A percentile compares a stretch with the other conserved stretches of the same genome.
These are phyloP conservation scores for Aspergillus floridensis DNA, from an alignment of 2,329 filamentous ascomycete species.

Conservation along the genomic window DNA sequence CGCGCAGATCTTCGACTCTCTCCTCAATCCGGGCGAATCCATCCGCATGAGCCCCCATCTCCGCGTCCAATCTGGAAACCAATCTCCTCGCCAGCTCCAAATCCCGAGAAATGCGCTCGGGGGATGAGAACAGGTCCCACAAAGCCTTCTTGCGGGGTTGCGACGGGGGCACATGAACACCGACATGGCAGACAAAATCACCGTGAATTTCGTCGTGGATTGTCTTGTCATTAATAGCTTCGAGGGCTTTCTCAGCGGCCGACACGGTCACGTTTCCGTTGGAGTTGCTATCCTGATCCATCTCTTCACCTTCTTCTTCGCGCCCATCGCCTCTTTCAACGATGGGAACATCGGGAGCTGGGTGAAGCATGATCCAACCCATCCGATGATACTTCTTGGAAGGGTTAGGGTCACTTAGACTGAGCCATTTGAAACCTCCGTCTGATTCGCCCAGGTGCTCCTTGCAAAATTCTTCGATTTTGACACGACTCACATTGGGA, in stretches of 20 bases:
- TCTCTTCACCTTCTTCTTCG: slow-evolving; percentile 62
- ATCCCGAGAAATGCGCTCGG: slow-evolving; percentile 90
- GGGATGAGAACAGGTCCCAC: slow-evolving; percentile 94
- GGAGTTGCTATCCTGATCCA: slow-evolving; percentile 36
- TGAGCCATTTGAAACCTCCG: slow-evolving; percentile 93
- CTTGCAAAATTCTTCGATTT: slow-evolving; percentile 90
- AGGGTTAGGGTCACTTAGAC: slow-evolving; percentile 92
- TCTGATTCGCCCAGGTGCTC: slow-evolving; percentile 88
- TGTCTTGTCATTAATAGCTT: slow-evolving; percentile 95
- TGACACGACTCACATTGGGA: slow-evolving; percentile 88
- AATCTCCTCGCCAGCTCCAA: slow-evolving; percentile 78
- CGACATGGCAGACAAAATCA: slow-evolving; percentile 96
- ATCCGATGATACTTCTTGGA: slow-evolving; percentile 96
- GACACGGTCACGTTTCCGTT: slow-evolving; percentile 34
- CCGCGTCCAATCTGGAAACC: slow-evolving; percentile 78
- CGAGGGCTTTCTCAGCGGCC: slow-evolving; percentile 81
- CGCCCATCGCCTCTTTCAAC: slow-evolving; percentile 71
- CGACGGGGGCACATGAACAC: slow-evolving; percentile 84
- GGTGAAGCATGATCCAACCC: slow-evolving; percentile 96
- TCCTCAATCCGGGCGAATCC: slow-evolving; percentile 80
- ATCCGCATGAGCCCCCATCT: slow-evolving; percentile 74
- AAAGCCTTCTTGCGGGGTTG: slow-evolving; percentile 90
- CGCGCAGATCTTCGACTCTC: slow-evolving; percentile 75
- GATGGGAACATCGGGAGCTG: slow-evolving; percentile 65
- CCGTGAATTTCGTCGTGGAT: slow-evolving; percentile 91